Percentiles rank a stretch among this genome's conserved stretches.
Conservation (phyloP, 2,329 filamentous ascomycete genomes). For the Sporothrix luriei region DNA sequence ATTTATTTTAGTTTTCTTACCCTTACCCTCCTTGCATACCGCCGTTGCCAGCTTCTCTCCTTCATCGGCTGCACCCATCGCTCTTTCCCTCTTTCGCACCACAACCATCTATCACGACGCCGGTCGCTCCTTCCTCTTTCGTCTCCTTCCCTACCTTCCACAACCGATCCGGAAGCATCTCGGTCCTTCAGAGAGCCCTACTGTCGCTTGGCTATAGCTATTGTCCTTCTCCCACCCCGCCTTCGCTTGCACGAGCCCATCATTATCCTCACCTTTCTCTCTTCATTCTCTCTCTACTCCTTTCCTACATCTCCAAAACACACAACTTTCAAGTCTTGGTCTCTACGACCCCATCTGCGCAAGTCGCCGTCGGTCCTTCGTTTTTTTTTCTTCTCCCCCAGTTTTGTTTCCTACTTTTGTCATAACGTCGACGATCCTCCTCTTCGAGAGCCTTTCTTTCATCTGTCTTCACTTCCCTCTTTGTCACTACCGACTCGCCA, state of each 20-base stretch:
- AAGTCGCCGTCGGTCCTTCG: neutral
- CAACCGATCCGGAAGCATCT: conserved; percentile 25
- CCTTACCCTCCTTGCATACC: conserved; percentile 31
- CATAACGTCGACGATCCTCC: conserved; percentile 7
- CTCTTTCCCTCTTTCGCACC: neutral
- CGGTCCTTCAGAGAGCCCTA: conserved; percentile 25
- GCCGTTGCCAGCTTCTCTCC: conserved; percentile 34
- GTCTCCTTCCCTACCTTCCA: conserved; percentile 26
- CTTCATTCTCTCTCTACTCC: neutral
- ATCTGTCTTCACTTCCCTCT: neutral
- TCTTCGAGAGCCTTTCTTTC: neutral
- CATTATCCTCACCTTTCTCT: neutral
- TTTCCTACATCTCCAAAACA: neutral
- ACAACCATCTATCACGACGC: conserved; percentile 13
- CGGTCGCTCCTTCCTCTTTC: conserved; percentile 30
- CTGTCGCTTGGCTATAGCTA: conserved; percentile 15
- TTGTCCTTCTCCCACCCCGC: conserved; percentile 13
- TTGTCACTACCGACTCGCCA: neutral
- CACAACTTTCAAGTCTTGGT: neutral
- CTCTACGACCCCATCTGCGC: conserved; percentile 23
- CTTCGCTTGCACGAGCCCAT: neutral
- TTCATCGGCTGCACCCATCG: conserved; percentile 8
- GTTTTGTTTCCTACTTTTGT: too few relatives aligned
- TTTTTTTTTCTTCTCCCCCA: conserved; percentile 15
- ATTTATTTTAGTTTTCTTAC: conserved; percentile 38